A percentile compares a stretch with the other conserved stretches of the same genome.
Conservation (phyloP, 768 basidiomycete genomes). For the Lactarius hengduanensis region DNA sequence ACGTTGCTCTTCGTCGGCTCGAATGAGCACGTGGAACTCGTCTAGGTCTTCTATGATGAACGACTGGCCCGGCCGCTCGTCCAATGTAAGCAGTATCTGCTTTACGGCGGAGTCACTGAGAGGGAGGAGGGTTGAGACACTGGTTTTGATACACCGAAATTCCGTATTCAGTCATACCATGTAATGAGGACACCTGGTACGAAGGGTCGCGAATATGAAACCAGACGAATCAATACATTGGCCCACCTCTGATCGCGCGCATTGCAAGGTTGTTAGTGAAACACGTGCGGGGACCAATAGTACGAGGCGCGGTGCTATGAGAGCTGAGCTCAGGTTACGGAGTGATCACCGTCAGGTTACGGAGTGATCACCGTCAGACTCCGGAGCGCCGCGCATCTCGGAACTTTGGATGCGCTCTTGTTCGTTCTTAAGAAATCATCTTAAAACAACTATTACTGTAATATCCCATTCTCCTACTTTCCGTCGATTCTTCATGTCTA, state of each 20-base stretch:
- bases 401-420: constrained; percentile 12
- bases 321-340: background rate
- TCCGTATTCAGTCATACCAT: constrained; percentile 45
- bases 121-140: background rate
- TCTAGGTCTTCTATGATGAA: constrained; percentile 90
- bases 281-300: background rate
- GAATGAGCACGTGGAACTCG: constrained; percentile 79
- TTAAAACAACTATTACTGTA: background rate
- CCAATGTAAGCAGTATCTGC: constrained; percentile 80
- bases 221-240: constrained; percentile 6
- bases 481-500: constrained; percentile 6
- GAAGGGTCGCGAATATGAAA: background rate
- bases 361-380: constrained; percentile 3
- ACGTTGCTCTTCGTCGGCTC: constrained; percentile 75
- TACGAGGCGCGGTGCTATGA: background rate
- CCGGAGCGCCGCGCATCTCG: constrained; percentile 20
- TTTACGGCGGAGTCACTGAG: constrained; percentile 84
- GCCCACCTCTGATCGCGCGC: constrained; percentile 20
- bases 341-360: background rate
- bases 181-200: constrained; percentile 61
- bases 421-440: constrained; percentile 16
- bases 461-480: background rate
- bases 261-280: background rate
- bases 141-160: background rate
- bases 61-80: constrained; percentile 57